Evolutionary conservation across 169 alveolate genomes (phyloP).

Genomic region (Cryptosporidium ryanae): DNA sequence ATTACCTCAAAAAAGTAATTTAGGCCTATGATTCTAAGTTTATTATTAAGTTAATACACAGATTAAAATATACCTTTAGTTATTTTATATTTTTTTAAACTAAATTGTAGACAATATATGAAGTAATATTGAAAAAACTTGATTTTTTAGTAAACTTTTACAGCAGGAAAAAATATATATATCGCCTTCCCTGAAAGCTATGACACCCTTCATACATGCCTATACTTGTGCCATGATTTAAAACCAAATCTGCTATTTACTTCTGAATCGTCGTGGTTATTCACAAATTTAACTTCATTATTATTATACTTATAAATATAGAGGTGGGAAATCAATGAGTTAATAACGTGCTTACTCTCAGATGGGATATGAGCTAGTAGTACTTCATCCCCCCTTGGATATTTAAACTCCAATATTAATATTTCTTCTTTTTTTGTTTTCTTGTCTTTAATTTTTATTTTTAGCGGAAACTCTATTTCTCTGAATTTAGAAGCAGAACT

Average conservation of each 20-base stretch:
- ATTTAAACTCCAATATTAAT: conserved; percentile 17
- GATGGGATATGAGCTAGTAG: conserved; percentile 35
- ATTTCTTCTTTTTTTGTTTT: conserved; percentile 10
- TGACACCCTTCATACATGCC: background rate
- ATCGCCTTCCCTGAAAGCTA: background rate
- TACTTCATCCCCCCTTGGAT: conserved; percentile 68
- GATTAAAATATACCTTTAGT: too few species aligned
- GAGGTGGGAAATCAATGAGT: conserved; percentile 37
- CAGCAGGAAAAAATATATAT: too few species aligned
- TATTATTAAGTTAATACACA: too few species aligned
- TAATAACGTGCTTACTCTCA: conserved; percentile 44
- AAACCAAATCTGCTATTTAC: conserved; percentile 39
- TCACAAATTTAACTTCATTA: background rate
- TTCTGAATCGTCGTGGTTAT: conserved; percentile 30
- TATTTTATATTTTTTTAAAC: too few species aligned
- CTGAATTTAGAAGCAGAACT: too few species aligned
- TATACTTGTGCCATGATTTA: conserved; percentile 61
- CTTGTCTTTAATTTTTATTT: conserved; percentile 14
- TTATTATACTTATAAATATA: conserved; percentile 44
- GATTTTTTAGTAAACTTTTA: too few species aligned
- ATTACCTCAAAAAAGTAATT: background rate
- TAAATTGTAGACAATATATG: too few species aligned
- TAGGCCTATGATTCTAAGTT: background rate
- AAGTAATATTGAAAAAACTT: too few species aligned
- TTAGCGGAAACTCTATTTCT: conserved; percentile 5